Conservation (phyloP, 148 eudicot genomes). For the Arbutus unedo region DNA sequence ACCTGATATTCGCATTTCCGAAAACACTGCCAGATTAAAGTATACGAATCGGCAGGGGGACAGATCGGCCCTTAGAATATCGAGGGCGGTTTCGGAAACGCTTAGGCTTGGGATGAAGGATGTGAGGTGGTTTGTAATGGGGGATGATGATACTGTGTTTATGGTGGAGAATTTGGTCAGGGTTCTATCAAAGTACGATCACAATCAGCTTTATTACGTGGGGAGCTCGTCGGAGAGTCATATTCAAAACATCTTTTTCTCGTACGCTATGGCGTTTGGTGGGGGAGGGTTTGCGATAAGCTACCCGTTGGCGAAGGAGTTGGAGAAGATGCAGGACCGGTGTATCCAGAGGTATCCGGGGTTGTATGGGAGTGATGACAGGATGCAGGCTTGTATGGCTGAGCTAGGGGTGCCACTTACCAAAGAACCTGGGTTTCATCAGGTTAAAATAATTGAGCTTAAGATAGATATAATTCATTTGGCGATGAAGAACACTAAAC, state of each 20-base stretch:
- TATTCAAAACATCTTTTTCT: constrained; percentile 50
- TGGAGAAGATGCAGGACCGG: constrained; percentile 37
- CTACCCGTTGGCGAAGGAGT: constrained; percentile 32
- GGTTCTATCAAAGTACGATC: constrained; percentile 50
- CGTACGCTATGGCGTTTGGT: constrained; percentile 34
- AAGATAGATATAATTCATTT: too few species aligned
- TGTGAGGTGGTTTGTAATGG: constrained; percentile 66
- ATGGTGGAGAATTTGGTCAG: constrained; percentile 50
- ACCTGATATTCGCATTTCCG: constrained; percentile 45
- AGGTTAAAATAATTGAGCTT: constrained; percentile 14
- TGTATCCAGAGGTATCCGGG: constrained; percentile 39
- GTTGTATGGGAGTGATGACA: constrained; percentile 40
- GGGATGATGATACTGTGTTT: constrained; percentile 62
- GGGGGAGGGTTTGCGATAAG: constrained; percentile 44
- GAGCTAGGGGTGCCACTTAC: constrained; percentile 38
- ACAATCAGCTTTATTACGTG: constrained; percentile 45
- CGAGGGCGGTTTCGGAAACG: constrained; percentile 53
- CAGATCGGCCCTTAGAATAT: constrained; percentile 45
- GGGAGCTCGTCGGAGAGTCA: constrained; percentile 59
- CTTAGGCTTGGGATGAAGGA: constrained; percentile 40
- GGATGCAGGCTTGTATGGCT: constrained; percentile 44
- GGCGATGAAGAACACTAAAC: neutral
- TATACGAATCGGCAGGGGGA: constrained; percentile 42
- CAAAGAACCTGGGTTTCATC: constrained; percentile 37
- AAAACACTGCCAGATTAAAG: constrained; percentile 33